phyloP scores from a whole-genome alignment of 495 filamentous ascomycete species.

The Entonaema liquescens region DNA sequence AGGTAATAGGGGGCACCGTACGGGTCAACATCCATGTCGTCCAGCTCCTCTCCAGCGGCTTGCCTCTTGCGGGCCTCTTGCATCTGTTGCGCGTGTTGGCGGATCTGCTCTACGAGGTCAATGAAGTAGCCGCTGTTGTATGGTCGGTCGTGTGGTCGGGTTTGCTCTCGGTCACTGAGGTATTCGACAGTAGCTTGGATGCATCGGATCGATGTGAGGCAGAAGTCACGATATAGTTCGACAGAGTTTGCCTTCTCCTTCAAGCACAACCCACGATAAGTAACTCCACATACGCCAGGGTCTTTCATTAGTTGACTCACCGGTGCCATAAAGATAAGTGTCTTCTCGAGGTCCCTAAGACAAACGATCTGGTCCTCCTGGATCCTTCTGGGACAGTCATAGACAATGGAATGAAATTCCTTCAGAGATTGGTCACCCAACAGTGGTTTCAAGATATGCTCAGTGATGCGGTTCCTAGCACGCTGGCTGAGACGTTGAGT shows the following conservation, averaged over 20 bases:
- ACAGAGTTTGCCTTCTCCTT: conserved; percentile 78
- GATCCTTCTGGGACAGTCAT: conserved; percentile 78
- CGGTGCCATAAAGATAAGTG: conserved; percentile 82
- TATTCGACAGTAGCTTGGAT: conserved; percentile 82
- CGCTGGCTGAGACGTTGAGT: conserved; percentile 57
- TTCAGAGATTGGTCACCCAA: conserved; percentile 64
- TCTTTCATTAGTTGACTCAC: conserved; percentile 72
- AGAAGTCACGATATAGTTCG: conserved; percentile 80
- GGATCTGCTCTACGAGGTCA: conserved; percentile 88
- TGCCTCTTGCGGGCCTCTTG: conserved; percentile 60
- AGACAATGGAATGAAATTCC: conserved; percentile 79
- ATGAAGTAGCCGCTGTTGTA: conserved; percentile 95
- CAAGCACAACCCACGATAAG: conserved; percentile 71
- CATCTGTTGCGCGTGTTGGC: conserved; percentile 71
- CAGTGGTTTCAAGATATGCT: conserved; percentile 62
- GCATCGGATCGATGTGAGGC: conserved; percentile 84
- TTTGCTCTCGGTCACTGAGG: conserved; percentile 81
- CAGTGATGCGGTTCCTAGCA: conserved; percentile 62
- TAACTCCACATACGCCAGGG: conserved; percentile 64
- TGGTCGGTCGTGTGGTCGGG: conserved; percentile 79
- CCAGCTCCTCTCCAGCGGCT: conserved; percentile 51
- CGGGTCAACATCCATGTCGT: conserved; percentile 63
- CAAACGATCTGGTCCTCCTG: conserved; percentile 81
- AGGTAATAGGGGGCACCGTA: conserved; percentile 47
- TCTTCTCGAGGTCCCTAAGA: conserved; percentile 90